Evolutionary conservation across 2,329 filamentous ascomycete genomes (phyloP), one percentile per base, ranked within the genome.

Genomic region (Magnaporthiopsis rhizophila): DNA sequence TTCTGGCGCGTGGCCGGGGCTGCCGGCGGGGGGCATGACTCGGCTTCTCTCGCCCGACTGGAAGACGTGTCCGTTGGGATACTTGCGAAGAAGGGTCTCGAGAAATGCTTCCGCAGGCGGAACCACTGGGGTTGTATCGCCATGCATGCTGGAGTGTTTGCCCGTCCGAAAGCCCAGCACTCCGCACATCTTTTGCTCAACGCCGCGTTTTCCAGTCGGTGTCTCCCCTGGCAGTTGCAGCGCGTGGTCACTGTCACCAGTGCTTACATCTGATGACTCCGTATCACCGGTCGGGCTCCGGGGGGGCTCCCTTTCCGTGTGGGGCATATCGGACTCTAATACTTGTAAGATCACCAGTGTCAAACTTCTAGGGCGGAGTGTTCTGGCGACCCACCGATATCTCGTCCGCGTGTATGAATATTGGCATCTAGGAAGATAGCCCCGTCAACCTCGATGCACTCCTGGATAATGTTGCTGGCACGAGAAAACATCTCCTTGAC

Each of bases 401-500:
- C 69, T 1, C 66, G 30, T 32, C 30, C 30, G 30, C 30, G 30
- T 32, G 30, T 32, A 32, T 32, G 68, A n/a, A 74, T 69, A n/a
- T 67, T 71, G 3, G 74, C 75, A 64, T 76, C 74, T 0, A 76
- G 65, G 62, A 75, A 76, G 1, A 75, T 59, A 3, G 72, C 71
- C 0, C 80, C 80, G 38, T 81, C 76, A 0, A 77, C 75, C 45
- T 77, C 75, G 4, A 81, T 71, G 1, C 77, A 77, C 59, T 80
- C 73, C 11, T 77, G 71, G 18, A 82, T 72, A 15, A 81, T 71
- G 57, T 76, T 76, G 7, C 79, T 75, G 7, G 79, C 80, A 12
- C 74, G 77, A 2, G 75, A 75, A 64, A 81, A 80, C 3, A 77
- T 67, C 3, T 65, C 61, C 53, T 65, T 65, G 30, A 67, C 30